Conservation (phyloP, 805 yeast species). For the Sungouiozyma intestinalis region DNA sequence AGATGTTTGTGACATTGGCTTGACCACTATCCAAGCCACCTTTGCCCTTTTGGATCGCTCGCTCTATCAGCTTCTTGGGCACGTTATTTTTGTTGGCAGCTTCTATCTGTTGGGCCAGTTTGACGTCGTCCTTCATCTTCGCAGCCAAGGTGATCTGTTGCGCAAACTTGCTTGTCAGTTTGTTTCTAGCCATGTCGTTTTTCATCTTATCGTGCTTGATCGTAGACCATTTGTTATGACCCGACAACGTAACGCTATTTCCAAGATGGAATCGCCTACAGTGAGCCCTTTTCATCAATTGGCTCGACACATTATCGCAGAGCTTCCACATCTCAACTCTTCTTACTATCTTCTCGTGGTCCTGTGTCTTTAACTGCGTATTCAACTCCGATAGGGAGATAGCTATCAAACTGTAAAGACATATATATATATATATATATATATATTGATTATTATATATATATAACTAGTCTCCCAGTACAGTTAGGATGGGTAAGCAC, state of each 20-base stretch:
- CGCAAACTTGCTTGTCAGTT: conserved; percentile 60
- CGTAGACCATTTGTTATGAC: conserved; percentile 94
- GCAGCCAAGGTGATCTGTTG: conserved; percentile 68
- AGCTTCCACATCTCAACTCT: no score
- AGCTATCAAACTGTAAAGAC: no score
- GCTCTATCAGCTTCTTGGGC: conserved; percentile 75
- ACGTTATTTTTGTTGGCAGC: conserved; percentile 66
- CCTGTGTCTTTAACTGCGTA: no score
- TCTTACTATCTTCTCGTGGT: no score
- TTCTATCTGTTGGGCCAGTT: conserved; percentile 56
- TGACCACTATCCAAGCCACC: conserved; percentile 35
- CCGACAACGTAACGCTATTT: conserved; percentile 28
- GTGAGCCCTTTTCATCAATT: neutral
- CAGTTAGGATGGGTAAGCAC: no score
- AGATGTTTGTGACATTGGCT: conserved; percentile 42
- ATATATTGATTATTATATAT: no score
- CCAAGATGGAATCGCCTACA: neutral
- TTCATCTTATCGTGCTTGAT: conserved; percentile 91
- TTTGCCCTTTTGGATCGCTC: conserved; percentile 70
- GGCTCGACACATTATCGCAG: neutral
- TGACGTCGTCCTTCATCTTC: conserved; percentile 48
- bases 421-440: no score
- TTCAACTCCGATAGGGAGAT: no score
- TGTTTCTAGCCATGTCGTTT: conserved; percentile 71
- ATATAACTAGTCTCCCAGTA: no score